phyloP scores from a whole-genome alignment of 2,329 filamentous ascomycete genomes.

The Botrytis deweyae region DNA sequence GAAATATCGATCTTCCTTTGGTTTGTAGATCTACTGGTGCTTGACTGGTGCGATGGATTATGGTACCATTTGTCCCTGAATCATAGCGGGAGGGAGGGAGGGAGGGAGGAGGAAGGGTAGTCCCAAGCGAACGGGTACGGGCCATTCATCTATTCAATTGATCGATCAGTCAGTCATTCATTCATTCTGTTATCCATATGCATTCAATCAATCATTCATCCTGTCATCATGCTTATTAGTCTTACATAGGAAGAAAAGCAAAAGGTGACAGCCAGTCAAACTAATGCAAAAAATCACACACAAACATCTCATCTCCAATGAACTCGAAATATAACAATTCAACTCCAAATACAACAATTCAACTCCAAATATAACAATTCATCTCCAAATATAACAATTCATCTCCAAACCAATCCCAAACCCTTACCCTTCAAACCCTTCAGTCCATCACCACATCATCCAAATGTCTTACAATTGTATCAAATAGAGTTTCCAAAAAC shows the following conservation, averaged over 20 bases:
- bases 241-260: background rate
- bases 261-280: background rate
- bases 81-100: background rate
- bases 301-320: background rate
- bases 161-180: too few relatives aligned
- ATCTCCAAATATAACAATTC: background rate
- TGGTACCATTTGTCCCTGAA: background rate
- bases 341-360: too few relatives aligned
- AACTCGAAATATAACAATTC: too few relatives aligned
- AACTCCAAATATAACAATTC: too few relatives aligned
- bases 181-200: too few relatives aligned
- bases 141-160: background rate
- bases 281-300: background rate
- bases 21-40: background rate
- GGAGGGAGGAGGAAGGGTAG: background rate
- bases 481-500: background rate
- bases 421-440: background rate
- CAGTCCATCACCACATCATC: background rate
- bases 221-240: too few relatives aligned
- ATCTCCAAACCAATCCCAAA: too few relatives aligned
- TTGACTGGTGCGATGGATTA: background rate
- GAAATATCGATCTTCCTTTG: background rate
- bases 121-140: background rate
- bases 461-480: background rate
- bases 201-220: too few relatives aligned